Evolutionary conservation across 2,329 filamentous ascomycete genomes (phyloP).

Genomic region (Hymenoscyphus salicellus): DNA sequence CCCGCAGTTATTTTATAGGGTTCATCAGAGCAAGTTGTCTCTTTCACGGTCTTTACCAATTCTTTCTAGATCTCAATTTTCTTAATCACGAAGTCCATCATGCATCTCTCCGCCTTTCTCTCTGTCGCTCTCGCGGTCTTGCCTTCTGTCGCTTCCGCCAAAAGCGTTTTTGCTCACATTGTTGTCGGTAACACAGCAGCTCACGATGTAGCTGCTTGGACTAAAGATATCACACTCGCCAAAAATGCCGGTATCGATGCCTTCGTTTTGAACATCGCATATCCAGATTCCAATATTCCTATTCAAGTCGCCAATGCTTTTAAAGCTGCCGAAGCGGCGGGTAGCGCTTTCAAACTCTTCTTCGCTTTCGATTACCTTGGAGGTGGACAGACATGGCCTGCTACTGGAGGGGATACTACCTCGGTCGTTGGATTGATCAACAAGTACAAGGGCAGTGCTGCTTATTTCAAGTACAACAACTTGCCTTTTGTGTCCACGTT

Average conservation of each 20-base stretch:
- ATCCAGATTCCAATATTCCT: conserved; percentile 33
- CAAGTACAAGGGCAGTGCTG: conserved; percentile 33
- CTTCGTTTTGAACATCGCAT: conserved; percentile 38
- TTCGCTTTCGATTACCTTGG: conserved; percentile 37
- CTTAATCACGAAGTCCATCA: conserved; percentile 2
- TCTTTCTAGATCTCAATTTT: background rate
- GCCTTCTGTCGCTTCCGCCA: conserved; percentile 19
- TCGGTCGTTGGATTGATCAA: conserved; percentile 33
- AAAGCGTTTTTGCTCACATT: conserved; percentile 34
- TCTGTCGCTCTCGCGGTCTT: conserved; percentile 11
- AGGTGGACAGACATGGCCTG: conserved; percentile 29
- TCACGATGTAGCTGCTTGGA: conserved; percentile 29
- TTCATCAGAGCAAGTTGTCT: conserved; percentile 2
- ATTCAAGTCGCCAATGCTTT: conserved; percentile 38
- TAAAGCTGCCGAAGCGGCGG: conserved; percentile 32
- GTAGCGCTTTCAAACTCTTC: conserved; percentile 35
- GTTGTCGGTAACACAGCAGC: conserved; percentile 36
- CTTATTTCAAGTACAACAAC: conserved; percentile 40
- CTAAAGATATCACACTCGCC: conserved; percentile 24
- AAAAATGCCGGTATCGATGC: conserved; percentile 37
- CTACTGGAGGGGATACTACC: conserved; percentile 20
- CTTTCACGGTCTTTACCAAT: conserved; percentile 6
- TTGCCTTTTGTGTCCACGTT: conserved; percentile 51
- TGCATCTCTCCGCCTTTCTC: conserved; percentile 18
- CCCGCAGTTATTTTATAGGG: background rate